Evolutionary conservation across 1,139 yeast genomes (phyloP), one percentile per base, ranked within the genome.

Genomic region (Yamadazyma mexicana): DNA sequence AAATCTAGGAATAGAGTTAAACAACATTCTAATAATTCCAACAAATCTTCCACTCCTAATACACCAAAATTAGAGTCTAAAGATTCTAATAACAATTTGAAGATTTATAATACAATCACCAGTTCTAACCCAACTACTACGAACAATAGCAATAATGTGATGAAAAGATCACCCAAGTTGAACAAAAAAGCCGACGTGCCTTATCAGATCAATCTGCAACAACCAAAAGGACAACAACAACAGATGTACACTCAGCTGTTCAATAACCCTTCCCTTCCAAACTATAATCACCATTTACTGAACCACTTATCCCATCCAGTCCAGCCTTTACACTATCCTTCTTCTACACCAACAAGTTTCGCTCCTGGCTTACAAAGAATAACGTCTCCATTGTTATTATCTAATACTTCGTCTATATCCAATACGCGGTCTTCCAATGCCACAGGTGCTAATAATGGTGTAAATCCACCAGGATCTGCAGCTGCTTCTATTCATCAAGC

Each of bases 1-100:
- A 87, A 89, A 63, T 83, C 94, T 34, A 75, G 97, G 55, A 89
- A 89, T 59, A 75, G 98, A 54, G 85, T 80, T 52, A 82, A 81
- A 58, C 72, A 66, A 35, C 42, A 45, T 22, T 40, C 46, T 4
- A 35, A 40, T 7, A 54, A 51, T 42, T 59, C 65, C 30, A 62
- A 65, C 33, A 59, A 58, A 39, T 51, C 59, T 15, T 53, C 59
- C 29, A 59, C 67, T 33, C 73, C 77, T 11, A 69, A 68, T 44
- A 71, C 77, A 12, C 77, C 77, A 1, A 76, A 72, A 49, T 57
- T 71, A 37, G 72, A 70, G 48, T 61, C 66, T 30, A 69, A 68
- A 45, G 75, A 69, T 40, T 33, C 35, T 15, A 15, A 23, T 18
- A 31, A 35, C 5, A 24, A 34, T 17, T 33, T 35, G 29, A 35